Evolutionary conservation across 176 grass and related monocot species (phyloP).

Genomic region (Avena eriantha): DNA sequence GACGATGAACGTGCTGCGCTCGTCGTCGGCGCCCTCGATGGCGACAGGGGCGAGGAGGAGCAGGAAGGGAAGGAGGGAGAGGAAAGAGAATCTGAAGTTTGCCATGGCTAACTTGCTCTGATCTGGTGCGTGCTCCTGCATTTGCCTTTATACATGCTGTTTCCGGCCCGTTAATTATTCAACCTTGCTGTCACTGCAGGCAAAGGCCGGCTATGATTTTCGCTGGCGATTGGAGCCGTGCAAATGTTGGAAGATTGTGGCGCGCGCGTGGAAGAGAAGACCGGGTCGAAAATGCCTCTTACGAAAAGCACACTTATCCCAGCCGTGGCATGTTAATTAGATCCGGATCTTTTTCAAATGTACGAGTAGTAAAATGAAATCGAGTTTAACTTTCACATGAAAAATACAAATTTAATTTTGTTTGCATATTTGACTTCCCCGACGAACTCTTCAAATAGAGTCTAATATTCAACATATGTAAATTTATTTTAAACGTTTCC

Average conservation of each 20-base stretch:
- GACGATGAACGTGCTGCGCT: conserved; percentile 27
- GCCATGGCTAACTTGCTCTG: background rate
- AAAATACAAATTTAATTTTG: too few relatives aligned
- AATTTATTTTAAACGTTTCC: too few relatives aligned
- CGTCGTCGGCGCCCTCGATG: background rate
- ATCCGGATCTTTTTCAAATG: too few relatives aligned
- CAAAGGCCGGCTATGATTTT: background rate
- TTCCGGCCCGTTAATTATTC: background rate
- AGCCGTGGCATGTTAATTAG: too few relatives aligned
- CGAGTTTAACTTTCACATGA: too few relatives aligned
- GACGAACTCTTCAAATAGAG: too few relatives aligned
- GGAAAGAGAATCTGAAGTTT: background rate
- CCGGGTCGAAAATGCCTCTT: too few relatives aligned
- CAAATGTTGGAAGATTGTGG: background rate
- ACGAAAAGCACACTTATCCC: too few relatives aligned
- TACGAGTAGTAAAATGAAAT: too few relatives aligned
- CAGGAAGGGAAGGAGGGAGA: background rate
- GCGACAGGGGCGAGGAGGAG: conserved; percentile 4
- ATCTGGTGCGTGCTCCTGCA: background rate
- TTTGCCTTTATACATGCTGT: background rate
- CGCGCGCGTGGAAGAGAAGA: too few relatives aligned
- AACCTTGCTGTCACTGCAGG: background rate
- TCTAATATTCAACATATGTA: too few relatives aligned
- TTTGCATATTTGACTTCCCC: too few relatives aligned
- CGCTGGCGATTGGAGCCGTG: background rate